Evolutionary conservation across 441 rosid genomes (phyloP).

Genomic region (Populus trichocarpa): DNA sequence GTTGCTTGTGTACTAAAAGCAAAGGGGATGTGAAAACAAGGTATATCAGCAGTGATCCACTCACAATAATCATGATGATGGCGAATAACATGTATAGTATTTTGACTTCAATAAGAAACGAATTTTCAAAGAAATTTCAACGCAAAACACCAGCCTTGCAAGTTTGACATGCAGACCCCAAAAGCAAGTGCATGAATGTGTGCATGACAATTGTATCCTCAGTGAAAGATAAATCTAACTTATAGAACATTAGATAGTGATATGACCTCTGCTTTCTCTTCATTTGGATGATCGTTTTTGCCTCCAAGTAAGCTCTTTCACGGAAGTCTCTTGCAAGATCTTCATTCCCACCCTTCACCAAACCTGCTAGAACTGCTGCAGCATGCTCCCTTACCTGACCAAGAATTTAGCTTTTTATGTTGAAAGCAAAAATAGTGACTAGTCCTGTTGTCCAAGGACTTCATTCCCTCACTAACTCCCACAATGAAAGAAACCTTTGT

Average conservation of each 20-base stretch:
- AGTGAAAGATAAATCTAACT: neutral
- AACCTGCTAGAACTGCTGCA: conserved; percentile 94
- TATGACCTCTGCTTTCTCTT: conserved; percentile 64
- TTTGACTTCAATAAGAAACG: neutral
- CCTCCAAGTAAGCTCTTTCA: conserved; percentile 74
- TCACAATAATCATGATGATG: neutral
- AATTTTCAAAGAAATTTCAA: neutral
- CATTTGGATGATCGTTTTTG: conserved; percentile 50
- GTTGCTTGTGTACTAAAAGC: neutral
- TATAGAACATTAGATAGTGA: neutral
- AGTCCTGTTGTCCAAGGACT: conserved; percentile 1
- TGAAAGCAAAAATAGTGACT: neutral
- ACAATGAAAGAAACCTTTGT: neutral
- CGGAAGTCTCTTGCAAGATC: conserved; percentile 82
- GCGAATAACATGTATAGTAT: neutral
- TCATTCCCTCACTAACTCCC: neutral
- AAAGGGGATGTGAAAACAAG: neutral
- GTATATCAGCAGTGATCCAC: neutral
- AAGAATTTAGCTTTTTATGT: conserved; percentile 21
- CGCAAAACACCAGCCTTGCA: neutral
- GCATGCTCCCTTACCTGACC: conserved; percentile 97
- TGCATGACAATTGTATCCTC: neutral
- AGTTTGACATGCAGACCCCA: neutral
- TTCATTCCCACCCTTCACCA: conserved; percentile 95
- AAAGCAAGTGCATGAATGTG: conserved; percentile 4